These are phyloP conservation scores for Artemisia annua DNA, from an alignment of 129 eudicot genomes.

Conservation along the genomic window DNA sequence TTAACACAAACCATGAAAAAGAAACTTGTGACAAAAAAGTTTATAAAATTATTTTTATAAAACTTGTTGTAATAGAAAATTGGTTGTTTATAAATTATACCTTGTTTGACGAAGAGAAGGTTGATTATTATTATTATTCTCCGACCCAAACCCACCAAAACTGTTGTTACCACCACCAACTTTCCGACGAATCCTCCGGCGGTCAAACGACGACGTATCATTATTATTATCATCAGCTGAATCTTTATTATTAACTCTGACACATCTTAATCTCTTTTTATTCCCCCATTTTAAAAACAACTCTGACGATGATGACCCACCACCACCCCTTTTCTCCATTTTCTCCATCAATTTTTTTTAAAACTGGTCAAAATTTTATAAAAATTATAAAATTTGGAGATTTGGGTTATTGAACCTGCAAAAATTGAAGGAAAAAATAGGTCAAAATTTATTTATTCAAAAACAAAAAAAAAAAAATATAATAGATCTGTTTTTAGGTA, in stretches of 20 bases:
- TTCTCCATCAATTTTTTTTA: constrained; percentile 39
- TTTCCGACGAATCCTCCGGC: constrained; percentile 51
- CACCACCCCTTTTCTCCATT: too few relatives aligned
- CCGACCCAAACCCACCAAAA: constrained; percentile 36
- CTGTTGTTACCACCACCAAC: constrained; percentile 37
- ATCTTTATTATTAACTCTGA: constrained; percentile 43
- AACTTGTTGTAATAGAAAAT: not conserved
- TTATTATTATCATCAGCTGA: constrained; percentile 32
- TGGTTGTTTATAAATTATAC: constrained; percentile 20
- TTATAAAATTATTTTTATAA: not conserved
- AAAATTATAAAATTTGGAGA: too few relatives aligned
- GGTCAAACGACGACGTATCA: constrained; percentile 23
- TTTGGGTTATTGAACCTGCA: not conserved
- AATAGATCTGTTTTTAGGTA: too few relatives aligned
- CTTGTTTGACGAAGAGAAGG: constrained; percentile 47
- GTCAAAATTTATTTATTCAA: too few relatives aligned
- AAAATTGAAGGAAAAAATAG: not conserved
- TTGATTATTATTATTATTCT: constrained; percentile 29
- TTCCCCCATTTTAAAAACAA: constrained; percentile 63
- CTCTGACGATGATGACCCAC: constrained; percentile 34
- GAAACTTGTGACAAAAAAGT: too few relatives aligned
- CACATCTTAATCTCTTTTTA: constrained; percentile 55
- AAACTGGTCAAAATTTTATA: not conserved
- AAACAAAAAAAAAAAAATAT: too few relatives aligned
- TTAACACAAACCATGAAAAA: too few relatives aligned